Evolutionary conservation across 2,329 filamentous ascomycete species (phyloP).

Genomic region (Xylaria sp.): DNA sequence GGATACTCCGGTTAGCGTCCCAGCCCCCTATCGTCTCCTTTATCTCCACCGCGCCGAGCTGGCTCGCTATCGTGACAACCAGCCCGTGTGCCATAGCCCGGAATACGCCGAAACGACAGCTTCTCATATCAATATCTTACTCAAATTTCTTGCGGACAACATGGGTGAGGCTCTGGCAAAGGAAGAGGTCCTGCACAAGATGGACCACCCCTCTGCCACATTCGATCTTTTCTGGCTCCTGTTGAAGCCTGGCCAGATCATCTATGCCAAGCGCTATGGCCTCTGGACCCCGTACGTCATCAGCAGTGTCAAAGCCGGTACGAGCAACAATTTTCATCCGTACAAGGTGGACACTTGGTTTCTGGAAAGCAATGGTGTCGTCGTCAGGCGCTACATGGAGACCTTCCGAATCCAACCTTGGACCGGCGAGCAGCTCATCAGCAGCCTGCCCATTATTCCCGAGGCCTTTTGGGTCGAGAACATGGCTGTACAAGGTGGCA

Average conservation of each 20-base stretch:
- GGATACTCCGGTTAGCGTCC: conserved; percentile 52
- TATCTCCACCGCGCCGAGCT: conserved; percentile 60
- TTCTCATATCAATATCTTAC: conserved; percentile 58
- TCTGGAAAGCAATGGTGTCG: conserved; percentile 50
- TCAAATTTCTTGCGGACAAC: conserved; percentile 55
- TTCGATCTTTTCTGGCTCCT: conserved; percentile 60
- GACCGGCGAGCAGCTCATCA: conserved; percentile 57
- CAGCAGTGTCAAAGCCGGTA: conserved; percentile 48
- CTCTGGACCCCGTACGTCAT: conserved; percentile 58
- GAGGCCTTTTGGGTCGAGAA: conserved; percentile 56
- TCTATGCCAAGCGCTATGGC: conserved; percentile 56
- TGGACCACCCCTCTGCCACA: conserved; percentile 55
- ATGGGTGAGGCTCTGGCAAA: conserved; percentile 53
- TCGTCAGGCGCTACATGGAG: conserved; percentile 54
- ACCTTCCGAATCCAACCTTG: conserved; percentile 53
- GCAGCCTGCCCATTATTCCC: conserved; percentile 56
- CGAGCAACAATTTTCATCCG: conserved; percentile 8
- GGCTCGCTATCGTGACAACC: conserved; percentile 54
- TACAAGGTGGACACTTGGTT: conserved; percentile 55
- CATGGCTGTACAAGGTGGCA: conserved; percentile 45
- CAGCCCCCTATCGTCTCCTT: conserved; percentile 60
- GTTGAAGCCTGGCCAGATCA: conserved; percentile 58
- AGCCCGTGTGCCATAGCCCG: conserved; percentile 54
- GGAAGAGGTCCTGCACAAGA: conserved; percentile 55
- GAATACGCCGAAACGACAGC: conserved; percentile 56